Percentiles rank a stretch among this genome's conserved stretches.
Evolutionary conservation across 2,329 filamentous ascomycete species (phyloP).

Genomic region (Penicillium hordei): DNA sequence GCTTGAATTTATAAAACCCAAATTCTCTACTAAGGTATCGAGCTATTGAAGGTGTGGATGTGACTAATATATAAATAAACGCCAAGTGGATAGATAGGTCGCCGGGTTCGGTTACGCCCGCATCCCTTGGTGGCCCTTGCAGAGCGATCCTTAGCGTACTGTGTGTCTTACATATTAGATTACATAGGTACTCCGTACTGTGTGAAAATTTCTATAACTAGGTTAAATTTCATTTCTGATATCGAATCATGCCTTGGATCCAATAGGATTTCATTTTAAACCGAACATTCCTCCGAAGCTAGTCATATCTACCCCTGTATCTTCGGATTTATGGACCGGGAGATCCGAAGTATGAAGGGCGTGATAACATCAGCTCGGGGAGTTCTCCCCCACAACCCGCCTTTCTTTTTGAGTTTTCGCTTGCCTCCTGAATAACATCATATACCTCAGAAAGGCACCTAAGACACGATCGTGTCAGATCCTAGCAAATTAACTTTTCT

Average conservation of each 20-base stretch:
- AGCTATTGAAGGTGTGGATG: neutral
- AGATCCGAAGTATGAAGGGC: neutral
- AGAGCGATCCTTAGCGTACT: neutral
- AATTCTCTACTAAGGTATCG: neutral
- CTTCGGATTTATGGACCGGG: neutral
- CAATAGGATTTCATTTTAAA: neutral
- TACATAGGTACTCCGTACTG: neutral
- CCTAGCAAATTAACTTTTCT: neutral
- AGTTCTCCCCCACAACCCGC: neutral
- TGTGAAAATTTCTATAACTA: neutral
- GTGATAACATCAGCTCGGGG: neutral
- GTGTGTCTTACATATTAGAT: no score
- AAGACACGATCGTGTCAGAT: conserved; percentile 15
- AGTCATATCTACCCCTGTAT: neutral
- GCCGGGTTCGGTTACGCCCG: conserved; percentile 1
- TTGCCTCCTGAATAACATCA: neutral
- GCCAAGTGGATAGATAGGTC: conserved; percentile 11
- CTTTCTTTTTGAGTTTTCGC: neutral
- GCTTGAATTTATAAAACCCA: neutral
- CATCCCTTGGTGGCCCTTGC: conserved; percentile 11
- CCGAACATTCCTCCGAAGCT: neutral
- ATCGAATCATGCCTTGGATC: neutral
- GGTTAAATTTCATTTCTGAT: neutral
- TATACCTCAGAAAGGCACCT: neutral
- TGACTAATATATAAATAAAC: neutral